These are phyloP conservation scores for Neophaeococcomyces aloes DNA, from an alignment of 2,329 filamentous ascomycete species.

Conservation along the genomic window DNA sequence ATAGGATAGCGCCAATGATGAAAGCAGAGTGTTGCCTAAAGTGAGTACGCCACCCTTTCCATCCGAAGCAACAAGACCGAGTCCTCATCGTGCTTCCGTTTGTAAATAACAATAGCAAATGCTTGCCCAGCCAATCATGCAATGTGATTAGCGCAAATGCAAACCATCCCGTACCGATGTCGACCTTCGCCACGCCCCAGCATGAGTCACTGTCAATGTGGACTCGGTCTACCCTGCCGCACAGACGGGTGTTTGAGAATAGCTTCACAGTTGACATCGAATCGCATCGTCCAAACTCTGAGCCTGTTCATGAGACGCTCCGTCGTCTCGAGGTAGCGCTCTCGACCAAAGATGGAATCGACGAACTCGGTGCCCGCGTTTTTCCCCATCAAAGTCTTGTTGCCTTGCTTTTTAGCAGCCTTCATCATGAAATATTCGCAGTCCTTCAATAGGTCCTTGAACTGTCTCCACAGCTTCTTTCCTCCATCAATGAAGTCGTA, in stretches of 20 bases:
- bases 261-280: slow-evolving; percentile 90
- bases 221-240: slow-evolving; percentile 21
- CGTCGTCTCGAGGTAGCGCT: slow-evolving; percentile 78
- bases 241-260: slow-evolving; percentile 53
- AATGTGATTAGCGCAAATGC: background rate
- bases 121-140: slow-evolving; percentile 1
- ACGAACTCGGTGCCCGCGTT: slow-evolving; percentile 92
- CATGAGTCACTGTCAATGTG: slow-evolving; percentile 9
- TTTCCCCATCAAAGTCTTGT: slow-evolving; percentile 66
- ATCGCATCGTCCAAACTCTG: slow-evolving; percentile 81
- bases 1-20: too few species aligned
- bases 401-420: slow-evolving; percentile 61
- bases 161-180: background rate
- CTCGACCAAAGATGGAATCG: slow-evolving; percentile 85
- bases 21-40: too few species aligned
- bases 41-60: too few species aligned
- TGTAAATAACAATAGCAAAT: background rate
- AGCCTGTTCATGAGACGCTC: slow-evolving; percentile 88
- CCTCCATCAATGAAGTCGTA: slow-evolving; percentile 86
- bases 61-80: too few species aligned
- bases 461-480: slow-evolving; percentile 73
- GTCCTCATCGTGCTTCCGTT: background rate
- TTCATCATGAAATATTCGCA: slow-evolving; percentile 95
- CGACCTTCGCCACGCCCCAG: background rate
- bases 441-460: slow-evolving; percentile 75